Evolutionary conservation across 129 eudicot genomes (phyloP).

Genomic region (Dittrichia graveolens): DNA sequence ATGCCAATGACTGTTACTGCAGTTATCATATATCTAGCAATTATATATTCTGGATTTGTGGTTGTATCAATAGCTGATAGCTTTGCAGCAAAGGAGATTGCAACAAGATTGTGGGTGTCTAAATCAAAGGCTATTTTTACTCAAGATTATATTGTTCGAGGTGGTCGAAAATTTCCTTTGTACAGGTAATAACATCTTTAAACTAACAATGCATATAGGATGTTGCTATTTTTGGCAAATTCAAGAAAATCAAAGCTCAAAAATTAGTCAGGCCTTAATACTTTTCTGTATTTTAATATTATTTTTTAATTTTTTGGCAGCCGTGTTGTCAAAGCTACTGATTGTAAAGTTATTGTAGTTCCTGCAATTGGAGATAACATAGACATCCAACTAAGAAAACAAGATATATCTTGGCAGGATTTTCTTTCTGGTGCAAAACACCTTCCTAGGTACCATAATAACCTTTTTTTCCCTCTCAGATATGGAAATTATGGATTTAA

Average conservation of each 20-base stretch:
- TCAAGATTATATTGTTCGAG: constrained; percentile 87
- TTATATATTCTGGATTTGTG: constrained; percentile 70
- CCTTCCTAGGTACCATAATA: constrained; percentile 53
- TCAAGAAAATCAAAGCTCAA: background rate
- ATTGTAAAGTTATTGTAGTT: constrained; percentile 55
- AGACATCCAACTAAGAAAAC: constrained; percentile 54
- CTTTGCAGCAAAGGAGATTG: constrained; percentile 88
- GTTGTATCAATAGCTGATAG: constrained; percentile 94
- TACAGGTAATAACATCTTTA: constrained; percentile 62
- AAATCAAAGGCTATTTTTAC: constrained; percentile 82
- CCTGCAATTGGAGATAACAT: constrained; percentile 60
- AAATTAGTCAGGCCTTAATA: background rate
- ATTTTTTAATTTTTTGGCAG: constrained; percentile 41
- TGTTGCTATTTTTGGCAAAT: background rate
- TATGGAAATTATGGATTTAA: constrained; percentile 2
- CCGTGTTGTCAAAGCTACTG: constrained; percentile 74
- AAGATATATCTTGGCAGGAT: constrained; percentile 67
- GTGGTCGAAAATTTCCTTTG: constrained; percentile 80
- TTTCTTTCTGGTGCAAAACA: constrained; percentile 51
- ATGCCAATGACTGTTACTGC: constrained; percentile 97
- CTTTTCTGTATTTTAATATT: background rate
- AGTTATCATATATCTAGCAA: constrained; percentile 84
- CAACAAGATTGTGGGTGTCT: constrained; percentile 75
- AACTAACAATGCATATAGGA: background rate
- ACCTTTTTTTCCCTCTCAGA: background rate